Conservation (phyloP, 2,329 filamentous ascomycete species). For the Zasmidium citrigriseum region DNA sequence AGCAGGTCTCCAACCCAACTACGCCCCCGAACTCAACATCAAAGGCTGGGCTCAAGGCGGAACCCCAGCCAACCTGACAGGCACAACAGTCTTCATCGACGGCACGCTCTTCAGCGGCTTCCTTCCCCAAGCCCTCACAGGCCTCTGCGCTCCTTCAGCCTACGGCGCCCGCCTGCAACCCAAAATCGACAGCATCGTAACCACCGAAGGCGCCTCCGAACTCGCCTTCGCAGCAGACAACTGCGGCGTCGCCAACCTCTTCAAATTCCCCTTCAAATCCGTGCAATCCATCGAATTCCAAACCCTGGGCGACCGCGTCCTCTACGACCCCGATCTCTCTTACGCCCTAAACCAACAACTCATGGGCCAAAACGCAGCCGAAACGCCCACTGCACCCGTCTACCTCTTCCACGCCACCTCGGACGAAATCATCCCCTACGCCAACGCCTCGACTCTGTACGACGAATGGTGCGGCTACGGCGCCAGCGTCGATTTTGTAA, state of each 20-base stretch:
- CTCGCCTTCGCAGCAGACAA: conserved; percentile 24
- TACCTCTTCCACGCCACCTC: conserved; percentile 30
- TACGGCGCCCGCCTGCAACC: conserved; percentile 27
- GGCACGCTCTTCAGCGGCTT: conserved; percentile 30
- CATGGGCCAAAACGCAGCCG: conserved; percentile 26
- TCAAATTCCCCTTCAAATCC: conserved; percentile 26
- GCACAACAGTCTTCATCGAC: conserved; percentile 28
- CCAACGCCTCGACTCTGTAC: conserved; percentile 27
- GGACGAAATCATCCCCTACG: conserved; percentile 35
- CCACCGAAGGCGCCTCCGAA: conserved; percentile 19
- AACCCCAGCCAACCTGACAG: conserved; percentile 43
- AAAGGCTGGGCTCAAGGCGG: conserved; percentile 53
- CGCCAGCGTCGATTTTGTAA: conserved; percentile 29
- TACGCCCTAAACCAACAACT: conserved; percentile 19
- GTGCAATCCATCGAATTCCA: conserved; percentile 21
- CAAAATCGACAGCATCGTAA: conserved; percentile 22
- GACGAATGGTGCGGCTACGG: conserved; percentile 31
- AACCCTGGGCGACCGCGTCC: conserved; percentile 23
- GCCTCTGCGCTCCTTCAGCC: conserved; percentile 23
- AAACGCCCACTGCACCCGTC: conserved; percentile 31
- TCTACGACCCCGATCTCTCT: conserved; percentile 25
- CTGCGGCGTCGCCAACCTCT: conserved; percentile 24
- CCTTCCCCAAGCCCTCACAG: conserved; percentile 27
- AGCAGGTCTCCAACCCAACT: conserved; percentile 51
- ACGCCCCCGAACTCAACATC: conserved; percentile 56